Evolutionary conservation across 2,329 filamentous ascomycete genomes (phyloP).

Genomic region (Apiospora arundinis): DNA sequence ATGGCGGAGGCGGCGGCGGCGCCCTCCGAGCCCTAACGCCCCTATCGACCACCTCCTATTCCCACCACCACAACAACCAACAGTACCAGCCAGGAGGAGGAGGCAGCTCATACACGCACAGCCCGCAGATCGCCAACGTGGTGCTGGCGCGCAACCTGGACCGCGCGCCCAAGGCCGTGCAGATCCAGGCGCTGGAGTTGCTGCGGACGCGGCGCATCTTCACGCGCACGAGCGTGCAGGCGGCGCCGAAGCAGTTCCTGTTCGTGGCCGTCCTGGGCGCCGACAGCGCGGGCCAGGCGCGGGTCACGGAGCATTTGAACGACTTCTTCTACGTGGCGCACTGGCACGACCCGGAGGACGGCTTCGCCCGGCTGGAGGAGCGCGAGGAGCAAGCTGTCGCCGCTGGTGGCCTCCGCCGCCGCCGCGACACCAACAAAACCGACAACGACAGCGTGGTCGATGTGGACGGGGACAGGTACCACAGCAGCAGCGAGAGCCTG

Average conservation of each 20-base stretch:
- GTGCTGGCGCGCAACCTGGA: constrained; percentile 84
- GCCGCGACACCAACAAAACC: background rate
- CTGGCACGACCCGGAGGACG: constrained; percentile 76
- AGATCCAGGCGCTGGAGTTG: constrained; percentile 81
- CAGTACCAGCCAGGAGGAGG: constrained; percentile 2
- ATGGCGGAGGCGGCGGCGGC: constrained; percentile 18
- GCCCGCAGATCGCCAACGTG: constrained; percentile 72
- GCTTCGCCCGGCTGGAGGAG: constrained; percentile 77
- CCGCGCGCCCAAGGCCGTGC: constrained; percentile 73
- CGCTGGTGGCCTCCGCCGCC: constrained; percentile 25
- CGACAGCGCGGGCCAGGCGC: constrained; percentile 51
- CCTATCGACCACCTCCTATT: background rate
- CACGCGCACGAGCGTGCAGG: constrained; percentile 75
- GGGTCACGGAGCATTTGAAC: constrained; percentile 67
- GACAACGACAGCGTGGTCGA: constrained; percentile 37
- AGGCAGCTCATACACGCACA: background rate
- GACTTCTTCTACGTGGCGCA: constrained; percentile 90
- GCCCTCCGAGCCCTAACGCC: constrained; percentile 4
- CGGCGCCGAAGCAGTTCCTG: constrained; percentile 78
- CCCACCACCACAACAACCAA: constrained; percentile 19
- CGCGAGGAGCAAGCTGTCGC: constrained; percentile 41
- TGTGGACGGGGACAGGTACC: constrained; percentile 3
- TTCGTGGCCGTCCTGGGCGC: constrained; percentile 75
- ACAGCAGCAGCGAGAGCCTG: constrained; percentile 31
- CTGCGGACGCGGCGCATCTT: constrained; percentile 81